These are phyloP conservation scores for Cyclotella baltica DNA, from an alignment of 108 stramenopile species.

Conservation along the genomic window DNA sequence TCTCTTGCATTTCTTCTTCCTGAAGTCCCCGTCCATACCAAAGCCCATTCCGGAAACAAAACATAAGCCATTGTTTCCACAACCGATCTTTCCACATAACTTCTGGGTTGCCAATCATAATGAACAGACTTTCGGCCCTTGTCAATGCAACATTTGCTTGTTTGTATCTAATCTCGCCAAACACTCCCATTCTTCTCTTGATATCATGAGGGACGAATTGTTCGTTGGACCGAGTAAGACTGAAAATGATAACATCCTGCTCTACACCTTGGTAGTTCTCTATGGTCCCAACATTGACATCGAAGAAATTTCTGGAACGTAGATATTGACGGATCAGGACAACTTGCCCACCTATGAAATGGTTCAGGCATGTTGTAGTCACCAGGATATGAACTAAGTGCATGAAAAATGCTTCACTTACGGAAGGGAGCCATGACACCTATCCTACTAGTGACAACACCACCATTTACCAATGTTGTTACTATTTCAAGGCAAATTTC, in stretches of 20 bases:
- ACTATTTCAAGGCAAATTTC: constrained; percentile 59
- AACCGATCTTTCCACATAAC: constrained; percentile 62
- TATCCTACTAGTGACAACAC: constrained; percentile 54
- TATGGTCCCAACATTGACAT: constrained; percentile 74
- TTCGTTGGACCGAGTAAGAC: constrained; percentile 65
- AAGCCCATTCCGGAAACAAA: constrained; percentile 71
- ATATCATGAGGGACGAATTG: constrained; percentile 62
- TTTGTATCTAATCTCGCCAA: constrained; percentile 63
- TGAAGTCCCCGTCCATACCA: constrained; percentile 63
- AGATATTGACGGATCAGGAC: constrained; percentile 62
- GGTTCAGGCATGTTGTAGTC: too few relatives aligned
- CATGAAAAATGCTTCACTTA: too few relatives aligned
- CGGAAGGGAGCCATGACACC: constrained; percentile 81
- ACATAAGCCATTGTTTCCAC: constrained; percentile 74
- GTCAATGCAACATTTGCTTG: constrained; percentile 82
- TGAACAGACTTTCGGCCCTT: constrained; percentile 66
- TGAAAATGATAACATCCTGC: constrained; percentile 70
- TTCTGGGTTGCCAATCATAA: constrained; percentile 76
- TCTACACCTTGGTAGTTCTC: constrained; percentile 85
- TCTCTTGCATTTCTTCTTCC: neutral
- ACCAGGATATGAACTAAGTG: neutral
- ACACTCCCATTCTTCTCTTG: constrained; percentile 59
- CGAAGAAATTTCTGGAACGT: constrained; percentile 47
- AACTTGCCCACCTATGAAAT: constrained; percentile 60
- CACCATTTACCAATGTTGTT: constrained; percentile 32